Base-by-base conservation (phyloP, 108 stramenopile species). In the Cyclotella baltica region DNA sequence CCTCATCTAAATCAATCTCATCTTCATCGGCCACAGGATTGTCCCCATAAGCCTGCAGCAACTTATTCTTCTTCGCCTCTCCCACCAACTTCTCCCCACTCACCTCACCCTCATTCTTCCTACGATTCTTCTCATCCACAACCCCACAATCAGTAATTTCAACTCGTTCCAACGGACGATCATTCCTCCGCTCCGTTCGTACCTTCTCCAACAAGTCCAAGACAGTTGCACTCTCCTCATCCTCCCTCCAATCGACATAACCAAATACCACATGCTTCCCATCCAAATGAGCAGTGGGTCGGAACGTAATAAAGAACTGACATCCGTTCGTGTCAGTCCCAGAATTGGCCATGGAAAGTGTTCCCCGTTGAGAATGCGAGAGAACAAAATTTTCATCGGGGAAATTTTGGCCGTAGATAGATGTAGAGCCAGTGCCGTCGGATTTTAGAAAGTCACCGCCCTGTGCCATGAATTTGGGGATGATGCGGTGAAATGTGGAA, bases 191-290 rank as follows among this genome's bases (percentile, higher is more conserved):
- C 47, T 78, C 90, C 0, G 85, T 90, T 33, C 48, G 53, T 3
- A 96, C 90, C 55, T 76, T 77, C 82, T 98, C 98, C 64, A 99
- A 76, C 28, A 46, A 58, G 25, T 91, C 76, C 70, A 99, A 76
- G 0, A 91, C 83, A 9, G 62, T 86, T 34, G 82, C 78, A 62
- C 94, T 92, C 40, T 90, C 87, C 25, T 80, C 87, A 19, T 91
- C 93, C 9, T 72, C 77, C 63, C 92, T 85, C 62, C 87, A 85
- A 62, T 88, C 85, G 1, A 97, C 95, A 65, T 74, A 72, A 1
- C 97, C 97, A 79, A 98, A 98, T 19, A 98, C 97, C 13, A 94
- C 91, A 87, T 97, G 95, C 83, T 87, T 93, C 53, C 93, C 94
- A 75, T 98, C 93, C 55, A 98, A 85, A 86, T 96, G 92, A 8